phyloP scores from a whole-genome alignment of 345 rosid genomes.

The Euphorbia lathyris region DNA sequence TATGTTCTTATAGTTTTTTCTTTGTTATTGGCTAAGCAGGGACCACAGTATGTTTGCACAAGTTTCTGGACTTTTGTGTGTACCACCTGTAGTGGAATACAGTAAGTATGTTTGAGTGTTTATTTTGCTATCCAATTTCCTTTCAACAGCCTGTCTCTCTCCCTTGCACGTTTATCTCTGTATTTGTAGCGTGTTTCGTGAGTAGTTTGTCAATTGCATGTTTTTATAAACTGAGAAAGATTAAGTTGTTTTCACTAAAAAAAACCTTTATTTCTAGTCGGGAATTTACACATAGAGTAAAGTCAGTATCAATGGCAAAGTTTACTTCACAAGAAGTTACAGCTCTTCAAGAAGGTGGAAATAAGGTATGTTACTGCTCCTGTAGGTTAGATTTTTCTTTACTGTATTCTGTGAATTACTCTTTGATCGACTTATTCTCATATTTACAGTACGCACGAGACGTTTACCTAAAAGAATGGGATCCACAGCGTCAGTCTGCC shows the following conservation, averaged over 20 bases:
- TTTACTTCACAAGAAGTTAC: constrained; percentile 82
- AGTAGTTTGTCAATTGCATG: not conserved
- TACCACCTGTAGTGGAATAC: constrained; percentile 96
- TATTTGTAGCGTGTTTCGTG: not conserved
- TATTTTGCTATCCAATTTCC: not conserved
- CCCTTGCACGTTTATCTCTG: not conserved
- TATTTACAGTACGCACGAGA: constrained; percentile 74
- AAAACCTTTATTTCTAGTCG: constrained; percentile 49
- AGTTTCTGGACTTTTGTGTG: constrained; percentile 96
- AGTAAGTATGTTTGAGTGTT: constrained; percentile 48
- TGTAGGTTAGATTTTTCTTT: not conserved
- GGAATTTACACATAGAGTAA: constrained; percentile 93
- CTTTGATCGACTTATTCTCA: constrained; percentile 6
- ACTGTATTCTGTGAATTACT: not conserved
- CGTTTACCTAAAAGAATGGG: constrained; percentile 83
- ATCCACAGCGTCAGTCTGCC: constrained; percentile 61
- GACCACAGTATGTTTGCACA: constrained; percentile 97
- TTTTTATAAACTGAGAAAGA: not conserved
- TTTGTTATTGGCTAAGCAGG: constrained; percentile 47
- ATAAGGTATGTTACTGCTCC: constrained; percentile 52
- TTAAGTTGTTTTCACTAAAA: constrained; percentile 5
- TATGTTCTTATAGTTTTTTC: constrained; percentile 12
- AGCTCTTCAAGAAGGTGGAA: constrained; percentile 92
- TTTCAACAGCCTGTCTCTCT: constrained; percentile 4
- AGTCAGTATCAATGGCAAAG: constrained; percentile 92